phyloP scores from a whole-genome alignment of 495 filamentous ascomycete genomes.

The Evernia prunastri region DNA sequence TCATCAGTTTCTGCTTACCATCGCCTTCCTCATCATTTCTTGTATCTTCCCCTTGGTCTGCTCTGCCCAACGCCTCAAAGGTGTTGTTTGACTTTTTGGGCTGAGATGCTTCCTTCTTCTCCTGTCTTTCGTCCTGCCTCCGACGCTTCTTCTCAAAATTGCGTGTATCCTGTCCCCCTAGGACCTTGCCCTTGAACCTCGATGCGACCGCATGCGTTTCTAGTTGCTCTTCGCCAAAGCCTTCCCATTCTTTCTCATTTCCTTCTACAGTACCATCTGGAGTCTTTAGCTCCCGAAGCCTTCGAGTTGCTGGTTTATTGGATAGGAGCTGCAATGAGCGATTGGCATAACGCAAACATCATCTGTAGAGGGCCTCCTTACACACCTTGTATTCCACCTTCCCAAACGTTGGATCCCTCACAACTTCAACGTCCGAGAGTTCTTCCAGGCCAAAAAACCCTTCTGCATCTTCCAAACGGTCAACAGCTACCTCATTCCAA shows the following conservation, averaged over 20 bases:
- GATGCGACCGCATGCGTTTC: slow-evolving; percentile 14
- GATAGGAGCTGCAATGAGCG: not conserved
- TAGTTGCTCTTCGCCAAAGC: slow-evolving; percentile 44
- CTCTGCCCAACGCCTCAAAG: slow-evolving; percentile 19
- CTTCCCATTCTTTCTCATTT: slow-evolving; percentile 44
- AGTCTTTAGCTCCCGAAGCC: not conserved
- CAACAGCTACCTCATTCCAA: slow-evolving; percentile 78
- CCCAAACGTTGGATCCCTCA: slow-evolving; percentile 49
- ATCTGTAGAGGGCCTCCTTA: not conserved
- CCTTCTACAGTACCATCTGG: not conserved
- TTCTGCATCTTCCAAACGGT: slow-evolving; percentile 76
- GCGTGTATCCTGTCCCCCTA: too few species aligned
- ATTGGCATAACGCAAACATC: not conserved
- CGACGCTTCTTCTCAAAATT: not conserved
- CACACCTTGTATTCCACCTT: slow-evolving; percentile 38
- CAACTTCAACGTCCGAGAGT: slow-evolving; percentile 79
- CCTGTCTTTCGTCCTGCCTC: not conserved
- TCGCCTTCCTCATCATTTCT: slow-evolving; percentile 44
- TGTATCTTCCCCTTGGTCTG: slow-evolving; percentile 35
- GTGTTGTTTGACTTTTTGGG: not conserved
- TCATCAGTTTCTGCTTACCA: slow-evolving; percentile 8
- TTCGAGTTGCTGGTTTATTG: not conserved
- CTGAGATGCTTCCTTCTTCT: not conserved
- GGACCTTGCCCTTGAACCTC: not conserved
- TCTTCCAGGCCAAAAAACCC: slow-evolving; percentile 94